phyloP scores from a whole-genome alignment of 441 rosid species.

The Viola pubescens region DNA sequence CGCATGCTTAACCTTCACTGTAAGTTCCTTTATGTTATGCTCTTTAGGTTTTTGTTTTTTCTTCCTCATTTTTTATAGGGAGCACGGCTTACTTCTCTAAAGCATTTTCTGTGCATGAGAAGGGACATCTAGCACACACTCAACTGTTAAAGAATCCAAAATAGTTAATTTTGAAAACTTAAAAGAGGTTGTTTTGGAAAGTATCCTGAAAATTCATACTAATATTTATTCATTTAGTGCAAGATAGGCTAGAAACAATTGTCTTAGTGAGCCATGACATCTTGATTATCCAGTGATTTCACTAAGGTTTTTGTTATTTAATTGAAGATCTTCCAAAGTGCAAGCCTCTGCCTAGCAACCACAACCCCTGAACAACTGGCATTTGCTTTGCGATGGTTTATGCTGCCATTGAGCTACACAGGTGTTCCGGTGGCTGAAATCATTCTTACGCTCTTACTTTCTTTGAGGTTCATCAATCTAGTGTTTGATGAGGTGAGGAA shows the following conservation, averaged over 20 bases:
- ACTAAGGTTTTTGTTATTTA: conserved; percentile 16
- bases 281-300: not conserved
- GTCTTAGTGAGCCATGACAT: conserved; percentile 8
- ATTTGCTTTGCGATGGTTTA: conserved; percentile 72
- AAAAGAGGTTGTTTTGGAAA: too few relatives aligned
- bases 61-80: not conserved
- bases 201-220: too few relatives aligned
- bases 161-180: too few relatives aligned
- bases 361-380: conserved; percentile 94
- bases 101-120: too few relatives aligned
- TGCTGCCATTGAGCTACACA: conserved; percentile 57
- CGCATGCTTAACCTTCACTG: conserved; percentile 79
- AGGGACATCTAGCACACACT: too few relatives aligned
- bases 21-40: conserved; percentile 28
- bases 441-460: conserved; percentile 73
- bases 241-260: not conserved
- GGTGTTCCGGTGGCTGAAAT: conserved; percentile 91
- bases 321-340: conserved; percentile 79
- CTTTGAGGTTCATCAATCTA: conserved; percentile 82
- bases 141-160: too few relatives aligned
- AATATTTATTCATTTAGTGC: too few relatives aligned
- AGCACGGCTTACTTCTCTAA: not conserved
- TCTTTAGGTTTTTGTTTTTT: not conserved
- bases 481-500: conserved; percentile 81
- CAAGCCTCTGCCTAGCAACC: conserved; percentile 84